Evolutionary conservation across 208 protist species (phyloP).

Genomic region (Trichomonas vaginalis): DNA sequence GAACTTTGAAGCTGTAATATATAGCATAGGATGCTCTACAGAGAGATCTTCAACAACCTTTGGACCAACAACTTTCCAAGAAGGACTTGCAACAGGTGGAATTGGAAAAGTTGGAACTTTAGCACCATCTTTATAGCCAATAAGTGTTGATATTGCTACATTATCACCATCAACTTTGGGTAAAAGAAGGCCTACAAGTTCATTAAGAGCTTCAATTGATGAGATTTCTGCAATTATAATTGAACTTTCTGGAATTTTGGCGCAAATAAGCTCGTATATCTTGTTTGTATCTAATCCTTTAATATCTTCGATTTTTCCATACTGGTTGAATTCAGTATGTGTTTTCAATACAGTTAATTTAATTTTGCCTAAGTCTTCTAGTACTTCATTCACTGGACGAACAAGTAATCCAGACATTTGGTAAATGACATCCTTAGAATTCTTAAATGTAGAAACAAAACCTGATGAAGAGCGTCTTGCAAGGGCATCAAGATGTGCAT

Average conservation of each 20-base stretch:
- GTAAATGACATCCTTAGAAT: background rate
- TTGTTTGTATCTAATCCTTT: background rate
- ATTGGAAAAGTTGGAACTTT: background rate
- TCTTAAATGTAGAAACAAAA: background rate
- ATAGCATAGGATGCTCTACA: background rate
- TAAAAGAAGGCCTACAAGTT: background rate
- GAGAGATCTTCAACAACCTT: background rate
- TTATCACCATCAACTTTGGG: background rate
- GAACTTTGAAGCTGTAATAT: background rate
- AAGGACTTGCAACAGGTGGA: background rate
- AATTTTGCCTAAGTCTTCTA: background rate
- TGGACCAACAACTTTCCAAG: slow-evolving; percentile 4
- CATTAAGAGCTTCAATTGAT: background rate
- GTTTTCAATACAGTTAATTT: background rate
- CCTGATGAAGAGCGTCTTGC: background rate
- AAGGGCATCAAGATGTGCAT: background rate
- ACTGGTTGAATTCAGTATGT: background rate
- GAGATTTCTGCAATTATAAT: background rate
- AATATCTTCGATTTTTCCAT: background rate
- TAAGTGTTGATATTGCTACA: background rate
- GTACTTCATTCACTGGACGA: background rate
- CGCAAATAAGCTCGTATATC: background rate
- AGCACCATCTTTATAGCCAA: background rate
- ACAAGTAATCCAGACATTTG: background rate
- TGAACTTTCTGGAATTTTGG: background rate